phyloP scores from a whole-genome alignment of 768 basidiomycete species.

The Boletus patriciae region DNA sequence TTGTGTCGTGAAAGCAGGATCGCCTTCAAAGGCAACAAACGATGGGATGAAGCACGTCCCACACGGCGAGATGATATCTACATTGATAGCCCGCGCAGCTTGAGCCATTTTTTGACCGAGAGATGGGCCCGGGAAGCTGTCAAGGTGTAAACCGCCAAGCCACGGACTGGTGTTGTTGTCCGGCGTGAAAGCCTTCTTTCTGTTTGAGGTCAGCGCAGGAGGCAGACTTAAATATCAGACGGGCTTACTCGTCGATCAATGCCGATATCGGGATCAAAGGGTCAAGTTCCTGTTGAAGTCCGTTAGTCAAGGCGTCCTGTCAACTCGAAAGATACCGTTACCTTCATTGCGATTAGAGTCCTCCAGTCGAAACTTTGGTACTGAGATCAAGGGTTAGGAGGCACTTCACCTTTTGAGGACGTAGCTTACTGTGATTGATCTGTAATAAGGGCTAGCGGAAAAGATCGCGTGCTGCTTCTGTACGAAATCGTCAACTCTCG shows the following conservation, averaged over 20 bases:
- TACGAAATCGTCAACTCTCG: conserved; percentile 59
- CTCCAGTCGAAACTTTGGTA: conserved; percentile 86
- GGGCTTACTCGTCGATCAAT: conserved; percentile 59
- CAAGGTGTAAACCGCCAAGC: conserved; percentile 66
- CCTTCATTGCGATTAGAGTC: conserved; percentile 71
- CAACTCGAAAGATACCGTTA: conserved; percentile 13
- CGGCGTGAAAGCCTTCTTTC: conserved; percentile 42
- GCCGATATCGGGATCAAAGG: conserved; percentile 59
- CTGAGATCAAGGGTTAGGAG: conserved; percentile 35
- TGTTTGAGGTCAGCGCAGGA: conserved; percentile 16
- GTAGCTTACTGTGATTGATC: conserved; percentile 58
- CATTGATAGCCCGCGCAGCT: conserved; percentile 64
- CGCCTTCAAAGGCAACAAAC: conserved; percentile 43
- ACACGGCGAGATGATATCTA: conserved; percentile 64
- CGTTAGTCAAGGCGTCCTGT: background rate
- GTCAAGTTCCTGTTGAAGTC: conserved; percentile 48
- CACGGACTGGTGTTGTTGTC: conserved; percentile 56
- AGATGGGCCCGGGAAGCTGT: conserved; percentile 62
- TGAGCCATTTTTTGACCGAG: conserved; percentile 59
- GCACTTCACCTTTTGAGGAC: background rate
- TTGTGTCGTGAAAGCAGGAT: conserved; percentile 60
- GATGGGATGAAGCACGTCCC: conserved; percentile 43
- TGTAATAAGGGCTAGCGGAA: conserved; percentile 55
- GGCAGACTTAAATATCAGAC: background rate
- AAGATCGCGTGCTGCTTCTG: conserved; percentile 60